phyloP scores from a whole-genome alignment of 139 green algal species.

The Diplosphaera chodatii region DNA sequence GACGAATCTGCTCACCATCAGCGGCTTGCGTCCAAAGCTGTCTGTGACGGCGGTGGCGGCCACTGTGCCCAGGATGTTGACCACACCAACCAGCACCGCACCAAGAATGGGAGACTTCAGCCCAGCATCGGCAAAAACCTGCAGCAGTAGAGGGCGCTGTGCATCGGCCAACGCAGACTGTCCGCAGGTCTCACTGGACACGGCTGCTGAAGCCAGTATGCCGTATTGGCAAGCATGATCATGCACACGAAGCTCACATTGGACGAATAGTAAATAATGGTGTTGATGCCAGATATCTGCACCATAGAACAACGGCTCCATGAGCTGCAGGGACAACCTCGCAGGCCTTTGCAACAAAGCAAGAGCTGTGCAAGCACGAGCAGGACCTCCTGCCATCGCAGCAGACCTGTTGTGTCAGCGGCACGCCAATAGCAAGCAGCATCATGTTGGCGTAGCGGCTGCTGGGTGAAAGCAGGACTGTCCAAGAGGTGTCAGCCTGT shows the following conservation, averaged over 20 bases:
- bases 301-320: neutral
- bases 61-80: slow-evolving; percentile 54
- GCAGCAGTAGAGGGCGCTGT: neutral
- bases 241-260: slow-evolving; percentile 4
- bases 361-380: no score
- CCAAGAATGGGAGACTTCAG: slow-evolving; percentile 51
- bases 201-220: no score
- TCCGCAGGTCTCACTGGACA: no score
- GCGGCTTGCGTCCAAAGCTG: slow-evolving; percentile 26
- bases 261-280: slow-evolving; percentile 66
- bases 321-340: no score
- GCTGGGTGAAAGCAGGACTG: slow-evolving; percentile 15
- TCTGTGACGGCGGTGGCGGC: slow-evolving; percentile 43
- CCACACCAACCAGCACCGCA: slow-evolving; percentile 46
- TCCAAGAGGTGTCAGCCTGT: slow-evolving; percentile 16
- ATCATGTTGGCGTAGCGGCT: slow-evolving; percentile 43
- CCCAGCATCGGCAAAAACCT: slow-evolving; percentile 61
- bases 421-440: slow-evolving; percentile 45
- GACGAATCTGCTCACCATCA: slow-evolving; percentile 35
- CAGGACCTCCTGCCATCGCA: no score
- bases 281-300: slow-evolving; percentile 72
- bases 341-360: no score
- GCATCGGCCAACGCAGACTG: no score
- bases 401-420: slow-evolving; percentile 61
- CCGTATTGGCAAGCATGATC: no score